Conservation (phyloP, 1,284 basidiomycete genomes). For the Rhodotorula mucilaginosa region DNA sequence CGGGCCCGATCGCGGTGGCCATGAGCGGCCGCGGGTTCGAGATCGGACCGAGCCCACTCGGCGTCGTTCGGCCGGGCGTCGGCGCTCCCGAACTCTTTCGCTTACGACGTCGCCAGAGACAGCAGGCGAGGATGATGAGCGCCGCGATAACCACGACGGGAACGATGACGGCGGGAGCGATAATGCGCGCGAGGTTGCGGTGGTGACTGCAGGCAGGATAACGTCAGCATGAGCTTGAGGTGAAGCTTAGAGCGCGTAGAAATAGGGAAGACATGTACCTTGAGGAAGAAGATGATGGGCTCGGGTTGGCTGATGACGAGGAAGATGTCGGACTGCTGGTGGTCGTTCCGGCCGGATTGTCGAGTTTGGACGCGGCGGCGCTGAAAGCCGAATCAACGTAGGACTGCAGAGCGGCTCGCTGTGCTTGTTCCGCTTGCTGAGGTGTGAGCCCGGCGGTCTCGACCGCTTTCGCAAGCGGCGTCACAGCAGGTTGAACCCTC, state of each 20-base stretch:
- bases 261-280: neutral
- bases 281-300: neutral
- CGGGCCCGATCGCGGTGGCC: constrained; percentile 6
- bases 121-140: neutral
- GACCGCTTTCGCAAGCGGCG: neutral
- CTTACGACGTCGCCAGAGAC: neutral
- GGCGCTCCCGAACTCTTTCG: neutral
- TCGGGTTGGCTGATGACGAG: neutral
- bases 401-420: constrained; percentile 6
- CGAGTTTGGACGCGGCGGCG: constrained; percentile 12
- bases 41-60: constrained; percentile 15
- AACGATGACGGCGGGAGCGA: neutral
- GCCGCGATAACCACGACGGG: neutral
- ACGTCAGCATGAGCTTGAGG: neutral
- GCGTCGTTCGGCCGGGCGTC: neutral
- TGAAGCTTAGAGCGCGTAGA: neutral
- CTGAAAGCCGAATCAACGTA: constrained; percentile 16
- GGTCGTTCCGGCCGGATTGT: neutral
- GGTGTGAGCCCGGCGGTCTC: neutral
- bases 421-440: neutral
- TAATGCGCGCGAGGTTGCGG: neutral
- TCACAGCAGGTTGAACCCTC: neutral
- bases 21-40: constrained; percentile 20
- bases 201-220: neutral
- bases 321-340: neutral